Base-by-base conservation (phyloP, 2,329 filamentous ascomycete genomes). In the Mycosphaerella arachidis region DNA sequence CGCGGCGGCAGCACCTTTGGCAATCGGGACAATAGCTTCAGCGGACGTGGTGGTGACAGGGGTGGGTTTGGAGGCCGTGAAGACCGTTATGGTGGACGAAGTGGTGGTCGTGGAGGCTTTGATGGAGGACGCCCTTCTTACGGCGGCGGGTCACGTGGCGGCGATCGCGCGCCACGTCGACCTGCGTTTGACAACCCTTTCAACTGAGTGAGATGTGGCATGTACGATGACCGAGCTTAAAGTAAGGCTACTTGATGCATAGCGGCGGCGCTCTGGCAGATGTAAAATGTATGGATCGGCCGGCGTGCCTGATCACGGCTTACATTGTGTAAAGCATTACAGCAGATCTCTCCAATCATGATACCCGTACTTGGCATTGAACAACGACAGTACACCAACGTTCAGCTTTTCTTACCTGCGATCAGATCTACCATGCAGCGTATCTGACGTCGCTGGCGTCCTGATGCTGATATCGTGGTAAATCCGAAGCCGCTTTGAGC, bases 91-190 rank as follows among this genome's bases (percentile, higher is more conserved):
- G 57, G 67, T 30, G 66, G 65, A 37, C 56, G 45, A 4, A 24
- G 61, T 16, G 58, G 53, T 52, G 58, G 55, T 29, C 51, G 58
- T 33, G 59, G 63, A 35, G 61, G 58, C 56, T 70, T 73, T 59
- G 73, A 78, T 43, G 75, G 77, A 46, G 50, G 57, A 13, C 16
- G 56, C 30, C 37, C 35, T 6, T 30, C 13, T 8, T 57, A 43
- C 48, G 56, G 55, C 51, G 48, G 55, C 29, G 18, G 46, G 1
- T 8, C 2, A 2, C 31, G 31, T 35, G 46, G 46, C 10, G 46
- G 46, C 20, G 20, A 29, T 29, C 30, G 50, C 50, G 1, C 50
- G 33, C 29, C 20, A 13, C 50, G 50, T 10, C 27, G 50, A 52
- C 50, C 50, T 52, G 16, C 30, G 3, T 52, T 5, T n/a, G 50